Base-by-base conservation (phyloP, 768 basidiomycete genomes). In the Suillus subluteus region DNA sequence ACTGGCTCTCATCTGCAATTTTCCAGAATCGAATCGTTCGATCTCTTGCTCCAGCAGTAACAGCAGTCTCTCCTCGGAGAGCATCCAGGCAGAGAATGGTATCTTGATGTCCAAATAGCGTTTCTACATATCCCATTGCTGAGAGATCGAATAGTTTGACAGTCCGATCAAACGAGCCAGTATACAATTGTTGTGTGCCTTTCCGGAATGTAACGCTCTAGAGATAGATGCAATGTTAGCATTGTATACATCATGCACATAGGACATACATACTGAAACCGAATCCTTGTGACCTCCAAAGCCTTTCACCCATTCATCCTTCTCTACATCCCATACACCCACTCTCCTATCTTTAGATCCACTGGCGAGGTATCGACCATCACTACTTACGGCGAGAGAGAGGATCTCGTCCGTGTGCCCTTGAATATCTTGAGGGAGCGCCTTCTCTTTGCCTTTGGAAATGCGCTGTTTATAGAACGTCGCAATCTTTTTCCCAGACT, bases 31-130 rank as follows among this genome's bases (percentile, higher is more conserved):
- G 85, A 66, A 90, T 86, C 0, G 96, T 98, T 75, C 94, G 91
- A 81, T 99, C 98, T 41, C 95, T 83, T 0, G 89, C 93, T 23
- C 97, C 98, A 6, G 91, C 91, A 43, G 91, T 96, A 23, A 98
- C 87, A 18, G 91, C 92, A 2, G 89, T 88, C 71, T 98, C 95
- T 8, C 87, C 87, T 41, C 92, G 88, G 18, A 99, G 85, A 7
- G 94, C 84, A 68, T 96, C 94, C 6, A 99, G 72, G 5, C 85
- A 82, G 18, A 92, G 81, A 37, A 98, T 87, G 37, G 87, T 86
- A 73, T 98, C 96, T 79, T 99, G 97, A 75, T 99, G 98, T 1
- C 98, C 98, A 74, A 97, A 99, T 5, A 99, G 82, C 9, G 97
- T 98, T 76, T 99, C 97, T 65, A 99, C 91, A 73, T 96, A 95